Conservation (phyloP, 208 protist species). For the Jaenimonas drosophilae region DNA sequence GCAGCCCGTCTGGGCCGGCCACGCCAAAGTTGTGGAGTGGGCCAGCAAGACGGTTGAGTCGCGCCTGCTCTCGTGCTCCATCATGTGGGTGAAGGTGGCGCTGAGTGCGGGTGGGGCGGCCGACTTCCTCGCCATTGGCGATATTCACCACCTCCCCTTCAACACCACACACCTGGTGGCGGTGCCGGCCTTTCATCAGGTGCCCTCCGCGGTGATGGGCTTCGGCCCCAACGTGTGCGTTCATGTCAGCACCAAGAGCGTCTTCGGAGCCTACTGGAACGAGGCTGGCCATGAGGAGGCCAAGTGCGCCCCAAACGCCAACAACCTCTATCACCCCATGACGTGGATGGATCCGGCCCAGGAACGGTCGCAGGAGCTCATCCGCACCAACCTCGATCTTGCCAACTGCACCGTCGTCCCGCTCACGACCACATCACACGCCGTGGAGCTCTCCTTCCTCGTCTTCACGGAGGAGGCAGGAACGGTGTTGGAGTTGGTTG, state of each 20-base stretch:
- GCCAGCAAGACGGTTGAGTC: constrained; percentile 60
- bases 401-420: constrained; percentile 32
- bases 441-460: constrained; percentile 22
- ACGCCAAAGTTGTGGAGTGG: constrained; percentile 74
- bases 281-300: constrained; percentile 58
- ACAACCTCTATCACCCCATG: constrained; percentile 25
- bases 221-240: constrained; percentile 62
- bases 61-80: constrained; percentile 69
- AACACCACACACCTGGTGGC: constrained; percentile 70
- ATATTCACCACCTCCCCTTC: constrained; percentile 76
- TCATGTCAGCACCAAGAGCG: constrained; percentile 70
- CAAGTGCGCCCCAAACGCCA: constrained; percentile 22
- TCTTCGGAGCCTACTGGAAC: constrained; percentile 74
- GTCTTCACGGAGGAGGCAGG: constrained; percentile 67
- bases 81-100: constrained; percentile 66
- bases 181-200: constrained; percentile 44
- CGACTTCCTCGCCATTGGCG: constrained; percentile 63
- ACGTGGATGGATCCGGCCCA: constrained; percentile 39
- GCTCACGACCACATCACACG: not conserved
- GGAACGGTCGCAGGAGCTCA: constrained; percentile 33
- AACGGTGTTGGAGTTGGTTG: constrained; percentile 36
- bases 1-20: constrained; percentile 76
- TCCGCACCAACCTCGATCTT: constrained; percentile 61
- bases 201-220: constrained; percentile 63
- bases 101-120: constrained; percentile 12